Percentiles rank a stretch among this genome's conserved stretches.
Conservation (phyloP, 441 rosid genomes). For the Adansonia grandidieri region DNA sequence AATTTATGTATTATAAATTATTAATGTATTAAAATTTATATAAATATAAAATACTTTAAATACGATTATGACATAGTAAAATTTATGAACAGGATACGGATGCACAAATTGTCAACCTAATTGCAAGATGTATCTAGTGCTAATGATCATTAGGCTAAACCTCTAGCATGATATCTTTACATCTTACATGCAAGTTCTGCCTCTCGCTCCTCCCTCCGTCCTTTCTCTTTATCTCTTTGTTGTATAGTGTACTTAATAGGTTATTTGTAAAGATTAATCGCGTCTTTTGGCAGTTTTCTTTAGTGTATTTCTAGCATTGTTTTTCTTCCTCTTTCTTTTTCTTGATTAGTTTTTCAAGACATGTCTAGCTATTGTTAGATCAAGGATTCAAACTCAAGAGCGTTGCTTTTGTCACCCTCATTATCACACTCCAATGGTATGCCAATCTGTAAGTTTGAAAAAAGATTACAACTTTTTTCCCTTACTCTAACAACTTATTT, state of each 20-base stretch:
- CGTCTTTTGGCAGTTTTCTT: constrained; percentile 7
- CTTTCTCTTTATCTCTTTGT: not conserved
- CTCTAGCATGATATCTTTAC: not conserved
- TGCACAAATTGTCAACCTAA: no score
- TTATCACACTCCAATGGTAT: constrained; percentile 57
- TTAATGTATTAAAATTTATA: no score
- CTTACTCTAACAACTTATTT: no score
- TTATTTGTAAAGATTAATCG: not conserved
- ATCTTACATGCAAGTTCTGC: not conserved
- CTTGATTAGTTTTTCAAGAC: constrained; percentile 43
- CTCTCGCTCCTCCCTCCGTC: not conserved
- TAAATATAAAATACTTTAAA: no score
- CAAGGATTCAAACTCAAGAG: constrained; percentile 61
- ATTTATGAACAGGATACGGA: no score
- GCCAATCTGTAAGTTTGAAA: constrained; percentile 64
- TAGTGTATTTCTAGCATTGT: not conserved
- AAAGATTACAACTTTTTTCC: not conserved
- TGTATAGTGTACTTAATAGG: not conserved
- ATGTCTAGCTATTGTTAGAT: constrained; percentile 80
- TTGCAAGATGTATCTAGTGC: not conserved
- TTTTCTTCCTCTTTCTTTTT: not conserved
- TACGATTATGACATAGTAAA: no score
- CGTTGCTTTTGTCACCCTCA: constrained; percentile 81
- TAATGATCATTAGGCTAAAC: not conserved
- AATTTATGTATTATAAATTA: no score